These are phyloP conservation scores for Echium plantagineum DNA, from an alignment of 257 asterid species.

Conservation along the genomic window DNA sequence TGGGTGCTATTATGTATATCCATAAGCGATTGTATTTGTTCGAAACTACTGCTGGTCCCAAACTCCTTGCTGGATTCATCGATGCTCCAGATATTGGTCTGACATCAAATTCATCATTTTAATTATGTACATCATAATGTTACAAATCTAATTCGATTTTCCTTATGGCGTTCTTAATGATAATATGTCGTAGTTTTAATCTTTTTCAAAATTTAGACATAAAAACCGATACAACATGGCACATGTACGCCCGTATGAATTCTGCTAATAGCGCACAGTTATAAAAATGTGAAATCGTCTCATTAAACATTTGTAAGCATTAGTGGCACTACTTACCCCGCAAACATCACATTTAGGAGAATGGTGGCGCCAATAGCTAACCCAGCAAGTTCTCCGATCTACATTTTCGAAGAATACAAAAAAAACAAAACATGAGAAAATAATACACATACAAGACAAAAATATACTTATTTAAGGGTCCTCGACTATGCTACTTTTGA, in stretches of 20 bases:
- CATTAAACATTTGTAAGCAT: too few species aligned
- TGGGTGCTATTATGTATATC: constrained; percentile 70
- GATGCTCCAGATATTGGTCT: constrained; percentile 90
- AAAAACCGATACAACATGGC: too few species aligned
- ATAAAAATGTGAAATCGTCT: too few species aligned
- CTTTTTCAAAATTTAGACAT: too few species aligned
- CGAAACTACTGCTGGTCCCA: constrained; percentile 81
- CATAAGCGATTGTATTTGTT: constrained; percentile 40
- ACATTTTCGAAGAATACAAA: constrained; percentile 8
- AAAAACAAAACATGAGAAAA: constrained; percentile 1
- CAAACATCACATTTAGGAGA: constrained; percentile 75
- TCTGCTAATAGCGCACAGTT: too few species aligned
- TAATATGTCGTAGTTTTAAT: too few species aligned
- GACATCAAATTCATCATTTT: constrained; percentile 2
- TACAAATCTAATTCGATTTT: too few species aligned
- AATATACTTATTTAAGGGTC: not conserved
- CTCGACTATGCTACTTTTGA: not conserved
- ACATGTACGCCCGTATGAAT: too few species aligned
- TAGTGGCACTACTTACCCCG: too few species aligned
- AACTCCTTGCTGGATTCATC: constrained; percentile 92
- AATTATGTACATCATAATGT: too few species aligned
- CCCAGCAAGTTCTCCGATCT: constrained; percentile 98
- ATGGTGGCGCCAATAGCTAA: constrained; percentile 86
- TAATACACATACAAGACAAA: constrained; percentile 1
- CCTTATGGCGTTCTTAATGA: too few species aligned